Percentiles rank a stretch among this genome's conserved stretches.
These are phyloP conservation scores for Elsinoe australis DNA, from an alignment of 2,329 filamentous ascomycete species.

Conservation along the genomic window DNA sequence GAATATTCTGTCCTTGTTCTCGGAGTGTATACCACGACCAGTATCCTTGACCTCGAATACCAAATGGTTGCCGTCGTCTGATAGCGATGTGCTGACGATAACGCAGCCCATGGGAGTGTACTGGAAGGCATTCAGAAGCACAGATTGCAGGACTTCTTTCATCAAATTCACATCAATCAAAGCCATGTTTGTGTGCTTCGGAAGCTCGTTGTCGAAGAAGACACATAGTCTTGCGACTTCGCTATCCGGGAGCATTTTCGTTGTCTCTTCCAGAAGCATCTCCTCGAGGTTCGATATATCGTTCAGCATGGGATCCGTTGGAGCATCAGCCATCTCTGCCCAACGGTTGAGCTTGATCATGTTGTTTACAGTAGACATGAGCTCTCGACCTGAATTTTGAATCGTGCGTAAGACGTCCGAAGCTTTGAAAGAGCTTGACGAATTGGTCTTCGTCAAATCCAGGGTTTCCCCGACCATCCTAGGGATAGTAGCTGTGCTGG, in stretches of 20 bases:
- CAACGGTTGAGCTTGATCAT: constrained; percentile 39
- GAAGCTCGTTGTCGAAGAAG: constrained; percentile 30
- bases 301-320: constrained; percentile 25
- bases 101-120: constrained; percentile 35
- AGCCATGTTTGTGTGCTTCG: constrained; percentile 28
- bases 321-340: constrained; percentile 29
- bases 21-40: constrained; percentile 34
- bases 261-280: constrained; percentile 29
- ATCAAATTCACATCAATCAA: constrained; percentile 35
- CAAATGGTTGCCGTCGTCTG: constrained; percentile 28
- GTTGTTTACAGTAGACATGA: constrained; percentile 41
- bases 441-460: constrained; percentile 36
- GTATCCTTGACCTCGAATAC: constrained; percentile 39
- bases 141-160: constrained; percentile 37
- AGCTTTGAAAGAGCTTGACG: constrained; percentile 26
- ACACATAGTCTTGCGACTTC: constrained; percentile 27
- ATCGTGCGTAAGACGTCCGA: constrained; percentile 32
- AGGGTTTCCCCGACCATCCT: constrained; percentile 25
- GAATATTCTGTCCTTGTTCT: constrained; percentile 37
- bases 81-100: constrained; percentile 30
- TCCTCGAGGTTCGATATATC: constrained; percentile 30
- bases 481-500: constrained; percentile 12
- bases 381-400: constrained; percentile 35
- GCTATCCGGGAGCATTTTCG: constrained; percentile 28
- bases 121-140: constrained; percentile 39